These are phyloP conservation scores for Lasiosphaeriaceae sp. DNA, from an alignment of 495 filamentous ascomycete species.

Conservation along the genomic window DNA sequence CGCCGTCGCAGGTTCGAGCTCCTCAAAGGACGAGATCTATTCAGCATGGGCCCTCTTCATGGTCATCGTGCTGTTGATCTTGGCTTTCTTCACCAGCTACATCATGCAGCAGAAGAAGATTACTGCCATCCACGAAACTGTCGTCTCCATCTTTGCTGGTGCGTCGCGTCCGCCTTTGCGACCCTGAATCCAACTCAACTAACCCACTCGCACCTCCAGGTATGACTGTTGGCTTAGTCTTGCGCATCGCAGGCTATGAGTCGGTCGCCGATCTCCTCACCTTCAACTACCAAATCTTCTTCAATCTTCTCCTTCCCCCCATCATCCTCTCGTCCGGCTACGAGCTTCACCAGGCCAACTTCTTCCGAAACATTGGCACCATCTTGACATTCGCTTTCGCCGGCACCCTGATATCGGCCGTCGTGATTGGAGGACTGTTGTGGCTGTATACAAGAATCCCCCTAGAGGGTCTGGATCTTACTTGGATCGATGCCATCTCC, in stretches of 20 bases:
- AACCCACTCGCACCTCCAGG: constrained; percentile 49
- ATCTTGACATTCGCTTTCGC: constrained; percentile 99
- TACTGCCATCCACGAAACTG: constrained; percentile 95
- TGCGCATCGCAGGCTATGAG: constrained; percentile 72
- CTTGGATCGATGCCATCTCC: constrained; percentile 90
- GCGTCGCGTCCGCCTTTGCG: constrained; percentile 22
- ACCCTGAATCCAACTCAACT: constrained; percentile 1
- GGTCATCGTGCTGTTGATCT: constrained; percentile 84
- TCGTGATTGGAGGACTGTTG: constrained; percentile 82
- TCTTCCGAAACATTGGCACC: constrained; percentile 96
- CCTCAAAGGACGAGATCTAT: constrained; percentile 76
- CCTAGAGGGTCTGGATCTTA: constrained; percentile 76
- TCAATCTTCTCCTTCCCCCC: constrained; percentile 93
- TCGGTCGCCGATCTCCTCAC: constrained; percentile 83
- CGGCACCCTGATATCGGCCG: constrained; percentile 93
- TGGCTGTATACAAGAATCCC: constrained; percentile 86
- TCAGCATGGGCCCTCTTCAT: constrained; percentile 97
- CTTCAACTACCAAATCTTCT: constrained; percentile 99
- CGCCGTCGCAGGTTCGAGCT: constrained; percentile 37
- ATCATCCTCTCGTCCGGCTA: constrained; percentile 98
- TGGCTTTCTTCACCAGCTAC: constrained; percentile 95
- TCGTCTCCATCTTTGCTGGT: constrained; percentile 97
- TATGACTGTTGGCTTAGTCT: constrained; percentile 90
- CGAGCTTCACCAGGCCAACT: constrained; percentile 96
- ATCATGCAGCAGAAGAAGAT: constrained; percentile 91